Base-by-base conservation (phyloP, 1,284 basidiomycete genomes). In the Amylostereum chailletii region DNA sequence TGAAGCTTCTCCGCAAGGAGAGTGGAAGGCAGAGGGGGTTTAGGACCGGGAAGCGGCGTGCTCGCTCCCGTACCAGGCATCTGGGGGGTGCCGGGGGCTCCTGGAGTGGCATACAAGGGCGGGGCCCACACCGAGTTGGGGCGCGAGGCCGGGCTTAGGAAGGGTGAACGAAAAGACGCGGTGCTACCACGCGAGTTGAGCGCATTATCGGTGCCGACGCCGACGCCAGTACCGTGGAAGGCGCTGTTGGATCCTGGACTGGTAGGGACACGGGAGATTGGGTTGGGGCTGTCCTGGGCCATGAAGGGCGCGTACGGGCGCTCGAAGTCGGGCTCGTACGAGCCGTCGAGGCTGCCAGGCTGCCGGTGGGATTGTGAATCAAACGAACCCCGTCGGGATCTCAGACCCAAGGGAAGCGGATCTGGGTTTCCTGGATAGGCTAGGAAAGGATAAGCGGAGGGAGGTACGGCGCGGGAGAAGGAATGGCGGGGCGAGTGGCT, bases 121-220 rank as follows among this genome's bases (percentile, higher is more conserved):
- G 77, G 83, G 0, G 74, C 68, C 83, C 82, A 85, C 0, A 81
- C 54, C 10, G 73, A 81, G 5, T 69, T 57, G 0, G 81, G 82
- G 27, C 83, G 72, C 2, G 80, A 81, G 4, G 81, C 73, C 0
- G 83, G 83, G 5, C 79, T 76, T 46, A 86, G 74, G 67, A 85
- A 85, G 0, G 83, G 79, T 0, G 76, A 67, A 29, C 83, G 77
- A 68, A 86, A 84, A n/a, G 68, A 62, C n/a, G 61, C 61, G 30
- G 69, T 70, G 9, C 57, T 57, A 42, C 62, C 69, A 49, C 68
- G 65, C 5, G 71, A 70, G 47, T 71, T 51, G 45, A 42, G 51
- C 40, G 51, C 53, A 52, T 70, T 61, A 42, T 62, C 64, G 2
- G 69, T 36, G 39, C 44, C 40, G 19, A 36, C 43, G 41, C 41